Percentiles rank a stretch among this genome's conserved stretches.
Evolutionary conservation across 169 alveolate genomes (phyloP).

Genomic region (Babesia sp.): DNA sequence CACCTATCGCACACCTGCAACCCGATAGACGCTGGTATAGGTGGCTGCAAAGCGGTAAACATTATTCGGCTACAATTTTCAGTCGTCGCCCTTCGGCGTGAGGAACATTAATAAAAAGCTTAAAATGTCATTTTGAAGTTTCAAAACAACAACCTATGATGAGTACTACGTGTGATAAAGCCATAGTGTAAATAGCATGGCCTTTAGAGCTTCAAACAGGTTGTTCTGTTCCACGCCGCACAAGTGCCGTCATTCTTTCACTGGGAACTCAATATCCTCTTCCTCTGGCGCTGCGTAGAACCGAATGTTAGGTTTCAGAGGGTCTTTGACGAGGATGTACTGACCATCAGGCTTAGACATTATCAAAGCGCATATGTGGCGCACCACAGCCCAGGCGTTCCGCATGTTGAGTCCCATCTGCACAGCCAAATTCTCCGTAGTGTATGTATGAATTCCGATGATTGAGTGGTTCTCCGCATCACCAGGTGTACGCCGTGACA

Average conservation of each 20-base stretch:
- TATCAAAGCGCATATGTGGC: conserved; percentile 78
- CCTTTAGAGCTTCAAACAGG: too few species aligned
- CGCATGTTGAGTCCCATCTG: conserved; percentile 87
- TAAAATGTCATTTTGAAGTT: too few species aligned
- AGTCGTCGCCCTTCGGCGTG: too few species aligned
- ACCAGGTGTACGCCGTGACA: conserved; percentile 81
- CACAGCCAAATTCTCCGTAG: conserved; percentile 85
- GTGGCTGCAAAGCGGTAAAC: too few species aligned
- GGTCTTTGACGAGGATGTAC: conserved; percentile 86
- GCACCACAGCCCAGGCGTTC: conserved; percentile 88
- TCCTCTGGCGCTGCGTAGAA: conserved; percentile 85
- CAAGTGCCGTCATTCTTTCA: conserved; percentile 15
- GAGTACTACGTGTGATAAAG: too few species aligned
- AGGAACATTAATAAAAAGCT: too few species aligned
- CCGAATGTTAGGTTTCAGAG: conserved; percentile 84
- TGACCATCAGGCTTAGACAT: conserved; percentile 86
- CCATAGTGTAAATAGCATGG: too few species aligned
- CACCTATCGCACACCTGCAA: too few species aligned
- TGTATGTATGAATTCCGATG: conserved; percentile 83
- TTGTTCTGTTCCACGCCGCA: too few species aligned
- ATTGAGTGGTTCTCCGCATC: conserved; percentile 84
- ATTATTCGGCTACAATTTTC: too few species aligned
- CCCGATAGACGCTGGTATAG: too few species aligned
- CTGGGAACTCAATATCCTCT: conserved; percentile 60
- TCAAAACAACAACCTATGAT: too few species aligned